Base-by-base conservation (phyloP, 768 basidiomycete species). In the Boletus sp. region DNA sequence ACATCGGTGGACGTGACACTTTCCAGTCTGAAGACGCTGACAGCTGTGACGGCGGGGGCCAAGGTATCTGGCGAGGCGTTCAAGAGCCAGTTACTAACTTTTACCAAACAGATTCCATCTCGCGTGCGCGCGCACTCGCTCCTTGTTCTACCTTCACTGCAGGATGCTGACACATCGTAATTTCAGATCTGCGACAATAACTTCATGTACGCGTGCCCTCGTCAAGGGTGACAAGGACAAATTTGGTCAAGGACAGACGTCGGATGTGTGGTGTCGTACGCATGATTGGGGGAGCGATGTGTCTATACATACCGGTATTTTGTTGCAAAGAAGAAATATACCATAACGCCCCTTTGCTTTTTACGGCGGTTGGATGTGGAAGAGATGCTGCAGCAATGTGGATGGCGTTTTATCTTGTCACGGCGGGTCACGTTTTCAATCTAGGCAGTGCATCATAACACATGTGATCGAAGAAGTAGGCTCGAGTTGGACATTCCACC, bases 71-170 rank as follows among this genome's bases (percentile, higher is more conserved):
- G 83, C 18, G 73, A 73, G 41, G 76, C 83, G 18, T 86, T 97
- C 74, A 80, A 78, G 73, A 90, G 73, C 90, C 94, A 0, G 89
- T 99, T 62, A 63, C 75, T 49, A 97, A 97, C 77, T 98, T 98
- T 76, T 99, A 98, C 76, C 87, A 93, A 75, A 98, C 96, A 9
- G 96, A 98, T 73, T 85, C 91, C 29, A 93, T 98, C 70, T 94
- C 93, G 44, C 80, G 95, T 80, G 91, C 92, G 84, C 94, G 65
- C 74, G 93, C 89, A 40, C 7, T 32, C 32, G 48, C n/a, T 50
- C 37, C 48, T 29, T 52, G 8, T 47, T 42, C 15, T 20, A 8
- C 36, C 15, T 3, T 14, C 8, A 20, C 6, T 41, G 9, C 55
- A 33, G 14, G 29, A 57, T 15, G 42, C 58, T 49, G n/a, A 36